Conservation (phyloP, 306 rosid species). For the Elaeagnus macrophylla region DNA sequence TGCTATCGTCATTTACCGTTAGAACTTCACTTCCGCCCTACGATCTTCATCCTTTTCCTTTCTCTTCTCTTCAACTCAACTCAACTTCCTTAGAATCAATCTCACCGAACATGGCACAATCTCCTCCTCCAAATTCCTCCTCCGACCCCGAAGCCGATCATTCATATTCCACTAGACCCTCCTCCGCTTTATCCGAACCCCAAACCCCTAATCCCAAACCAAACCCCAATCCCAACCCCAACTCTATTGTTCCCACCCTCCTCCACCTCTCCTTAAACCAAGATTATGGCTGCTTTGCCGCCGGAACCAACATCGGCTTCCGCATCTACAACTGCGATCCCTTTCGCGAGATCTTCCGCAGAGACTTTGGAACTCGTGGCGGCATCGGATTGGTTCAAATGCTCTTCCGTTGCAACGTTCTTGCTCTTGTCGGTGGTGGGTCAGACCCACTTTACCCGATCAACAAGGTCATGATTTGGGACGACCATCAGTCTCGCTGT, state of each 20-base stretch:
- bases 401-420: conserved; percentile 57
- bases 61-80: too few species aligned
- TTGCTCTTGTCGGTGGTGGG: conserved; percentile 69
- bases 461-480: conserved; percentile 81
- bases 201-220: conserved; percentile 5
- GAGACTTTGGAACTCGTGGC: conserved; percentile 47
- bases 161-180: not conserved
- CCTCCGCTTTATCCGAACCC: conserved; percentile 2
- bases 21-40: too few species aligned
- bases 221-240: conserved; percentile 1
- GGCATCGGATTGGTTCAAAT: conserved; percentile 56
- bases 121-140: not conserved
- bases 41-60: too few species aligned
- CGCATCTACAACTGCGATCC: conserved; percentile 73
- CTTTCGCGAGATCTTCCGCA: conserved; percentile 58
- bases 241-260: conserved; percentile 15
- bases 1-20: too few species aligned
- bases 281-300: conserved; percentile 61
- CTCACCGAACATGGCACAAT: too few species aligned
- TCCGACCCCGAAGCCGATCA: conserved; percentile 1
- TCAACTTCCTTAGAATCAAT: too few species aligned
- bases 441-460: conserved; percentile 42
- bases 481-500: conserved; percentile 53
- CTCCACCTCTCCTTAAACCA: conserved; percentile 65
- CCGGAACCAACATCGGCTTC: conserved; percentile 62